Percentiles rank a stretch among this genome's conserved stretches.
Conservation (phyloP, 1,284 basidiomycete genomes). For the Kwoniella shivajii region DNA sequence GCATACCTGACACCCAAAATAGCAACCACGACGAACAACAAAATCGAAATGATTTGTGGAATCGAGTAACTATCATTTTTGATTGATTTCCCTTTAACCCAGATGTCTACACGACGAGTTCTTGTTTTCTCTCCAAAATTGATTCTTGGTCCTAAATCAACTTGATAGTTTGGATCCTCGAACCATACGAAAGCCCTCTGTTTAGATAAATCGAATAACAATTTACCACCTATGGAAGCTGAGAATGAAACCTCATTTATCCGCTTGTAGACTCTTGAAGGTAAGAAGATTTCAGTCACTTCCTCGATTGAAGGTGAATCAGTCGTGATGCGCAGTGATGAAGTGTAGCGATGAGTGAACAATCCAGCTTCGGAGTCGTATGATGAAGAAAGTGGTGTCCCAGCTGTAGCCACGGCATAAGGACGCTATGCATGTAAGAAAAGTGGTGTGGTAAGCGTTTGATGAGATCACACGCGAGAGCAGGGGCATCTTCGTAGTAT, state of each 20-base stretch:
- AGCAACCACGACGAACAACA: constrained; percentile 1
- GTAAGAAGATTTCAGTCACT: constrained; percentile 80
- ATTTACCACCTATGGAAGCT: constrained; percentile 31
- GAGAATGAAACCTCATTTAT: constrained; percentile 27
- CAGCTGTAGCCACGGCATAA: constrained; percentile 51
- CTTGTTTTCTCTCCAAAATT: not conserved
- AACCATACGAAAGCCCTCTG: constrained; percentile 47
- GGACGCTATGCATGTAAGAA: constrained; percentile 40
- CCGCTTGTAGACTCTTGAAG: constrained; percentile 49
- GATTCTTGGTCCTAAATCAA: constrained; percentile 5
- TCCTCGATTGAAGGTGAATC: constrained; percentile 57
- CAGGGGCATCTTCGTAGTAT: no score
- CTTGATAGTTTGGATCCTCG: constrained; percentile 21
- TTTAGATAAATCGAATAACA: constrained; percentile 33
- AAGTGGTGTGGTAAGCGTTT: not conserved
- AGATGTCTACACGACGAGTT: constrained; percentile 43
- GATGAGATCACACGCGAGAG: no score
- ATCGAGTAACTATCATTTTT: not conserved
- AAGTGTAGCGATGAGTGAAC: constrained; percentile 39
- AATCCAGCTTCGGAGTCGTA: constrained; percentile 34
- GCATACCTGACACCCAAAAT: constrained; percentile 6
- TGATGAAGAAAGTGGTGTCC: constrained; percentile 37
- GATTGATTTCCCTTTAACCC: constrained; percentile 21
- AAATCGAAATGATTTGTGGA: not conserved
- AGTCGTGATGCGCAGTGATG: constrained; percentile 16